A percentile compares a stretch with the other conserved stretches of the same genome.
phyloP scores from a whole-genome alignment of 2,329 filamentous ascomycete species.

The Colletotrichum filicis region DNA sequence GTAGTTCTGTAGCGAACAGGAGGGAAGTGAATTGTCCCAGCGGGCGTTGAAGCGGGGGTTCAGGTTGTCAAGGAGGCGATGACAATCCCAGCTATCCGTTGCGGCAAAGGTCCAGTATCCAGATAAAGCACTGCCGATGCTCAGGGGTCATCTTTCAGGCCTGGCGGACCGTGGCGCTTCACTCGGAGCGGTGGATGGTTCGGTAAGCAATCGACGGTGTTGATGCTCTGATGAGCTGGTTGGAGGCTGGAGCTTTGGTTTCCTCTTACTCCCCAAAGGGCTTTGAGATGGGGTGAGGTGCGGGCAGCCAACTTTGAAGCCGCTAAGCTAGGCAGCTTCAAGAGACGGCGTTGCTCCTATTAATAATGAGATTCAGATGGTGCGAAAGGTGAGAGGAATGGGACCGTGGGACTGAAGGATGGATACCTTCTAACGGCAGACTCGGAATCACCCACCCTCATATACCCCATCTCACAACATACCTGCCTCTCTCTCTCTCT shows the following conservation, averaged over 20 bases:
- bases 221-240: not conserved
- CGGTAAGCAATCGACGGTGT: not conserved
- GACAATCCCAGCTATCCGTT: not conserved
- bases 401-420: not conserved
- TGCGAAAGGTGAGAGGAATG: not conserved
- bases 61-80: not conserved
- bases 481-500: no score
- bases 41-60: slow-evolving; percentile 14
- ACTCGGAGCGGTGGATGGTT: not conserved
- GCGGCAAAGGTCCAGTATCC: not conserved
- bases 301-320: slow-evolving; percentile 11
- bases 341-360: slow-evolving; percentile 9
- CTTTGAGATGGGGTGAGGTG: not conserved
- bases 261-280: not conserved
- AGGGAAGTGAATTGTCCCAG: not conserved
- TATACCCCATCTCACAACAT: not conserved
- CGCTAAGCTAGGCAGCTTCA: slow-evolving; percentile 5
- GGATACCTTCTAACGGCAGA: not conserved
- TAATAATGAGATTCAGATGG: slow-evolving; percentile 8
- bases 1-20: not conserved
- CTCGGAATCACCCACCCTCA: not conserved
- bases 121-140: not conserved
- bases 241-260: not conserved
- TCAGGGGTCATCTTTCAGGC: slow-evolving; percentile 26
- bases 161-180: slow-evolving; percentile 1